phyloP scores from a whole-genome alignment of 495 filamentous ascomycete genomes.

The Penicillium crystallinum region DNA sequence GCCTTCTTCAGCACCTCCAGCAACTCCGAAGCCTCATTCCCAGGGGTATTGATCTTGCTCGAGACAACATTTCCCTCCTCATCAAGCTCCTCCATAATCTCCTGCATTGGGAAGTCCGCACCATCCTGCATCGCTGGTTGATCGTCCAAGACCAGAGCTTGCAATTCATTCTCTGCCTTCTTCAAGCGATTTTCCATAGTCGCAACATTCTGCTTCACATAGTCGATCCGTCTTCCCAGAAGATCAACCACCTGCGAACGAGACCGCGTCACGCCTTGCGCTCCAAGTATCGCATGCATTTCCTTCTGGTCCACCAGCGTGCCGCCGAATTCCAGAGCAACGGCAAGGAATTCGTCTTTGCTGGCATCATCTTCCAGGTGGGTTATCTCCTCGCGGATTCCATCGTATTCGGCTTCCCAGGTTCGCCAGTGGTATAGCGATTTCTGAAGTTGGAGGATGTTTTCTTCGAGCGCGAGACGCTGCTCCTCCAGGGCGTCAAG shows the following conservation, averaged over 20 bases:
- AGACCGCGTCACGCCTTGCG: conserved; percentile 27
- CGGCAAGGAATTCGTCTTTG: conserved; percentile 46
- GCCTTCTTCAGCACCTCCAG: conserved; percentile 65
- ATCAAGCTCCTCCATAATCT: conserved; percentile 89
- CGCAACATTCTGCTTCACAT: conserved; percentile 74
- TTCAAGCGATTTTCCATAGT: conserved; percentile 62
- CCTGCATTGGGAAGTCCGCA: conserved; percentile 62
- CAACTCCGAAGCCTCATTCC: conserved; percentile 55
- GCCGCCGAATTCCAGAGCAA: conserved; percentile 46
- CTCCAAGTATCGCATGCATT: conserved; percentile 34
- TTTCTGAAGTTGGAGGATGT: conserved; percentile 65
- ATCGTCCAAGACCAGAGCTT: conserved; percentile 37
- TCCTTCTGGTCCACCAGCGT: conserved; percentile 54
- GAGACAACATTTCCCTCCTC: conserved; percentile 83
- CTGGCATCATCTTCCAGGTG: conserved; percentile 46
- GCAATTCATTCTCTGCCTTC: conserved; percentile 61
- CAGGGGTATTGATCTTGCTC: conserved; percentile 53
- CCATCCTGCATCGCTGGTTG: conserved; percentile 17
- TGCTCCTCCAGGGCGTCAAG: conserved; percentile 62
- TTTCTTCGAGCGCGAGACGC: conserved; percentile 67
- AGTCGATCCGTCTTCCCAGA: conserved; percentile 75
- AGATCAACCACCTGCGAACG: conserved; percentile 63
- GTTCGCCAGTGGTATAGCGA: conserved; percentile 82
- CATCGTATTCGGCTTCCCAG: conserved; percentile 88
- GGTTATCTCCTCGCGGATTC: conserved; percentile 71